Evolutionary conservation across 176 grass and related monocot genomes (phyloP), one percentile per base, ranked within the genome.

Genomic region (Hsuehochloa calcarea): DNA sequence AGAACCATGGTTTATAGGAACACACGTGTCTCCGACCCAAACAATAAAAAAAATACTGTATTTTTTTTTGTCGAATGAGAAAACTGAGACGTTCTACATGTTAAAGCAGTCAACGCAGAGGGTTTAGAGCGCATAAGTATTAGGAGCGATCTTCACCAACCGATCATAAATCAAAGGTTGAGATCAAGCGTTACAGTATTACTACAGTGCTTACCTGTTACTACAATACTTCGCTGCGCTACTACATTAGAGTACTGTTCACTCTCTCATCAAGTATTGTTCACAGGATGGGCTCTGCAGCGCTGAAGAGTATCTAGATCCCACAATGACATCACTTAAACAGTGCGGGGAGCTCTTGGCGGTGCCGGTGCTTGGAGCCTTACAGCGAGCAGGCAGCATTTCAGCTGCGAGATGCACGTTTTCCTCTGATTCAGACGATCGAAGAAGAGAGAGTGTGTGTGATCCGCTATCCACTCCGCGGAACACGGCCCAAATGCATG

Each of bases 391-490:
- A 15, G 76, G 58, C 58, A 19, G 6, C 15, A 19, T 64, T 79
- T 79, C 61, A 11, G 77, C 78, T 9, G 63, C 20, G 29, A 68
- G 77, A n/a, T 49, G 64, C 46, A 15, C 19, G 34, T 27, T 10
- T 68, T 50, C 46, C 78, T 38, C 45, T 25, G 23, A 9, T 49
- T 46, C 40, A 22, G 17, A 47, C 26, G 26, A 5, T 14, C 1
- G 25, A 15, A 11, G 2, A 23, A 5, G 10, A 13, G 59, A 13
- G n/a, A 7, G 51, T 0, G 6, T 8, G 4, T 3, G 55, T 12
- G 76, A 64, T 64, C 58, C 76, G 58, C 22, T 78, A 78, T 63
- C 39, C 75, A 19, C 58, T 46, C 23, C 75, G 60, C 64, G 8
- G 23, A 63, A 63, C 56, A 45, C 56, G 75, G 45, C 55, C 55